These are phyloP conservation scores for Fusarium liriodendri DNA, from an alignment of 2,329 filamentous ascomycete species.

Conservation along the genomic window DNA sequence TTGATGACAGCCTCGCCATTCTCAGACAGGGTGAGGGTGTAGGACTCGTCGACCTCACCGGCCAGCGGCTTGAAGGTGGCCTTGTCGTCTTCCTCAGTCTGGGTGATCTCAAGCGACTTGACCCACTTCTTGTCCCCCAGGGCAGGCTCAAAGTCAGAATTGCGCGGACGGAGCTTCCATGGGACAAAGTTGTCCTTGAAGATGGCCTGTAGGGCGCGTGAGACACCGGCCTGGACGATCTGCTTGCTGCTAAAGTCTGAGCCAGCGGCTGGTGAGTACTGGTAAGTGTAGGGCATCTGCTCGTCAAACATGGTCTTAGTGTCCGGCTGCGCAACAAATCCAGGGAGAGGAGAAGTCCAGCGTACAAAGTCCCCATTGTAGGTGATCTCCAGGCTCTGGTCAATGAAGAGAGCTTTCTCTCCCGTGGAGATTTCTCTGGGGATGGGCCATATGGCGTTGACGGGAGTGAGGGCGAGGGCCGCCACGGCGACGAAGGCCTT, in stretches of 20 bases:
- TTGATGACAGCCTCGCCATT: conserved; percentile 71
- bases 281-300: conserved; percentile 62
- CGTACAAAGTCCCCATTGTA: conserved; percentile 70
- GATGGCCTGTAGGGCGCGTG: conserved; percentile 71
- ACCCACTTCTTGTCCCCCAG: conserved; percentile 60
- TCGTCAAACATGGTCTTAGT: conserved; percentile 49
- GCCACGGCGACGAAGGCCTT: conserved; percentile 51
- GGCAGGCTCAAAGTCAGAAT: conserved; percentile 73
- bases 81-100: conserved; percentile 65
- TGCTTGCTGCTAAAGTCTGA: conserved; percentile 60
- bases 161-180: conserved; percentile 79
- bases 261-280: conserved; percentile 54
- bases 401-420: conserved; percentile 64
- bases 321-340: conserved; percentile 30
- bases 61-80: conserved; percentile 69
- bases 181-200: conserved; percentile 78
- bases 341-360: conserved; percentile 50
- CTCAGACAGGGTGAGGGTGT: conserved; percentile 70
- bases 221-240: conserved; percentile 66
- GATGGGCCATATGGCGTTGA: conserved; percentile 68
- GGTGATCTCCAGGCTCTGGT: conserved; percentile 62
- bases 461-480: conserved; percentile 55
- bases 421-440: conserved; percentile 64
- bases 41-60: conserved; percentile 79
- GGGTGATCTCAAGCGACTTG: conserved; percentile 69